Evolutionary conservation across 2,329 filamentous ascomycete genomes (phyloP).

Genomic region (Incumbomyces lentus): DNA sequence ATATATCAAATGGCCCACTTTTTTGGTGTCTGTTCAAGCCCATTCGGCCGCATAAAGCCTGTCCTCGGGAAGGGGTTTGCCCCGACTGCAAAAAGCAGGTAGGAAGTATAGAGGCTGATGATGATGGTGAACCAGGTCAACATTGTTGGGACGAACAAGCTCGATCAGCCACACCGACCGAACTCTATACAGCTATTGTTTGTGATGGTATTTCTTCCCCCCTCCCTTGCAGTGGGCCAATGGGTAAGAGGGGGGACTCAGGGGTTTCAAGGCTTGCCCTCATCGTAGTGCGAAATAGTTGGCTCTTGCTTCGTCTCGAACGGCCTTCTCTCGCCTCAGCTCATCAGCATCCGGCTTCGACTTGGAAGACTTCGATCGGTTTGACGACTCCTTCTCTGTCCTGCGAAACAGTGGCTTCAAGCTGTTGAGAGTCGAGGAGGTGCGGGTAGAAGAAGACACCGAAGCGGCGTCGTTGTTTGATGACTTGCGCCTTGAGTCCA

Average conservation of each 20-base stretch:
- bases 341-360: constrained; percentile 8
- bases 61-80: no score
- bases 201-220: no score
- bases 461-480: constrained; percentile 14
- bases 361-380: constrained; percentile 5
- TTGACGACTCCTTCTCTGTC: constrained; percentile 7
- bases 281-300: constrained; percentile 14
- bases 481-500: no score
- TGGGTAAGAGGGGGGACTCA: no score
- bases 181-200: no score
- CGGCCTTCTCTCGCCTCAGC: constrained; percentile 2
- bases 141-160: no score
- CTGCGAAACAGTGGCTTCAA: constrained; percentile 17
- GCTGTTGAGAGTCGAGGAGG: constrained; percentile 16
- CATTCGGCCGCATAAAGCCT: no score
- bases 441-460: constrained; percentile 12
- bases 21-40: no score
- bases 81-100: not conserved
- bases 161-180: no score
- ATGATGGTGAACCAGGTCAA: no score
- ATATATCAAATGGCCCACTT: no score
- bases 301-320: constrained; percentile 11
- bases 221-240: not conserved
- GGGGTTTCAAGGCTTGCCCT: no score
- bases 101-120: not conserved